Percentiles rank a stretch among this genome's conserved stretches.
These are phyloP conservation scores for Coemansia umbellata DNA, from an alignment of 192 early-diverging fungal species.

Conservation along the genomic window DNA sequence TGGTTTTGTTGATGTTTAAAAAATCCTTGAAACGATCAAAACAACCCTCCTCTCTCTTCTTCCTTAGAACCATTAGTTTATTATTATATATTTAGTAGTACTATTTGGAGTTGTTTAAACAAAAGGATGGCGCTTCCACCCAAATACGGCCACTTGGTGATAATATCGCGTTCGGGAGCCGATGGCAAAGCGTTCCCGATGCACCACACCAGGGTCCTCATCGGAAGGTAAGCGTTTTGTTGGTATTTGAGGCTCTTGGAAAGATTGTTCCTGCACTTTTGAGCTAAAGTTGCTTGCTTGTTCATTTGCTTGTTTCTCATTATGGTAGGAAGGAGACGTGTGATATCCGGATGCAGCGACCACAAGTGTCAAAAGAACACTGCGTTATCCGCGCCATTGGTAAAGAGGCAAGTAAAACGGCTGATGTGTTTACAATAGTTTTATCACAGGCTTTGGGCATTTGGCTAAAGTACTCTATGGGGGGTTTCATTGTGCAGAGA, in stretches of 20 bases:
- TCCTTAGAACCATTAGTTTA: no score
- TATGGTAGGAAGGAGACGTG: conserved; percentile 38
- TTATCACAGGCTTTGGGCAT: background rate
- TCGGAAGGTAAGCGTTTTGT: conserved; percentile 32
- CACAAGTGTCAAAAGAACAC: conserved; percentile 45
- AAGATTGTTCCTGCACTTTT: no score
- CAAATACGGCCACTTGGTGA: conserved; percentile 34
- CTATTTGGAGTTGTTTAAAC: background rate
- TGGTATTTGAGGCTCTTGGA: no score
- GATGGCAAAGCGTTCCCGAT: conserved; percentile 48
- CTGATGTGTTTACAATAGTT: background rate
- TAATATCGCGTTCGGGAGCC: conserved; percentile 34
- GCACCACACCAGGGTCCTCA: conserved; percentile 28
- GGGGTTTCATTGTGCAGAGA: no score
- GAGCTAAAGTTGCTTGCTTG: no score
- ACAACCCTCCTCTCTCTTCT: no score
- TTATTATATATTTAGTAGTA: no score
- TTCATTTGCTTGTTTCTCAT: no score
- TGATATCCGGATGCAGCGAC: conserved; percentile 42
- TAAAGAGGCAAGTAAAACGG: conserved; percentile 10
- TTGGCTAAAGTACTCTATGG: no score
- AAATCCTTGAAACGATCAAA: no score
- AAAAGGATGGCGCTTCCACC: conserved; percentile 8
- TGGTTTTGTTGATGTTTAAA: no score
- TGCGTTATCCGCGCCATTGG: conserved; percentile 17